phyloP scores from a whole-genome alignment of 441 rosid genomes.

The Macaranga tanarius region DNA sequence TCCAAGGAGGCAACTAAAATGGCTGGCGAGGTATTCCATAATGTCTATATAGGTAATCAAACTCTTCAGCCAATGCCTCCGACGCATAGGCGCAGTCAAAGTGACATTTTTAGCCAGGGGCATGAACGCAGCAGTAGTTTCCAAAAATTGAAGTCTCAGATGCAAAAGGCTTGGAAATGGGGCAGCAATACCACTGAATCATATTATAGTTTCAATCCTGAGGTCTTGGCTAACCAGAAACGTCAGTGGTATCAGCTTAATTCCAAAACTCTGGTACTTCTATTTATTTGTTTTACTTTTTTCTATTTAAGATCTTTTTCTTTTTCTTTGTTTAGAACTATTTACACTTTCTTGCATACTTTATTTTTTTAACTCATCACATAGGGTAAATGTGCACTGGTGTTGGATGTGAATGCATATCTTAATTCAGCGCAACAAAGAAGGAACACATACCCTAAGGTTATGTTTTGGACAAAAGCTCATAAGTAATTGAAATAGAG shows the following conservation, averaged over 20 bases:
- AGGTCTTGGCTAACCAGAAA: conserved; percentile 92
- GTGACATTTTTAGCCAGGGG: conserved; percentile 48
- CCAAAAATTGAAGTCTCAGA: conserved; percentile 58
- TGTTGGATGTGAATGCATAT: not conserved
- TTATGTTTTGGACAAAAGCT: not conserved
- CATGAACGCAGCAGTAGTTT: conserved; percentile 56
- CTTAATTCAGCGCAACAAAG: too few species aligned
- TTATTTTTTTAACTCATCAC: not conserved
- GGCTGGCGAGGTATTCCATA: conserved; percentile 55
- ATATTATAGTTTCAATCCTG: conserved; percentile 72
- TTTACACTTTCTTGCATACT: not conserved
- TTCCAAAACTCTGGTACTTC: conserved; percentile 68
- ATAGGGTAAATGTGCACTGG: not conserved
- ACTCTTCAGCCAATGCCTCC: conserved; percentile 31
- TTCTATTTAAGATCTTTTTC: not conserved
- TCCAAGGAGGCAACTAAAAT: conserved; percentile 48
- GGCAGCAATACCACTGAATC: conserved; percentile 54
- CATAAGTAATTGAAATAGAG: not conserved
- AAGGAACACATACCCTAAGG: too few species aligned
- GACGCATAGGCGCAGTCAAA: conserved; percentile 69
- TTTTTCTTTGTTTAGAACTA: not conserved
- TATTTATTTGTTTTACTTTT: not conserved
- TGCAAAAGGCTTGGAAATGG: conserved; percentile 93
- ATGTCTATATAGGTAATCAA: conserved; percentile 38
- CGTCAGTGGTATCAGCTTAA: conserved; percentile 98